Evolutionary conservation across 768 basidiomycete genomes (phyloP).

Genomic region (Hericium rajendrae): DNA sequence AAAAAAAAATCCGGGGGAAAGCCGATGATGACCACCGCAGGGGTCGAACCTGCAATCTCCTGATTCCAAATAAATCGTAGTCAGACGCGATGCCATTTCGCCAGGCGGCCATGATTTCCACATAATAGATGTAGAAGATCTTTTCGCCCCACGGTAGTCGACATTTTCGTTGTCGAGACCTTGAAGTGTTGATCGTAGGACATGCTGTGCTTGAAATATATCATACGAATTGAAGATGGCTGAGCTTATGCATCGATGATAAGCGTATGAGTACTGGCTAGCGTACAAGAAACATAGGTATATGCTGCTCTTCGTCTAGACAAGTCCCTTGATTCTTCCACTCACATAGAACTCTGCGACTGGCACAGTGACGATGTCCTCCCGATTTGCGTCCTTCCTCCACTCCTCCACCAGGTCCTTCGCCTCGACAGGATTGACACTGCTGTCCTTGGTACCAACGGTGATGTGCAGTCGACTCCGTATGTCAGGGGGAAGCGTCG

Average conservation of each 20-base stretch:
- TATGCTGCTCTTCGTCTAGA: too few species aligned
- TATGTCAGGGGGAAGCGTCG: slow-evolving; percentile 35
- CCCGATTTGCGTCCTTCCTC: slow-evolving; percentile 26
- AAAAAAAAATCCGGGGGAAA: too few species aligned
- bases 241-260: too few species aligned
- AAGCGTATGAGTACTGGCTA: too few species aligned
- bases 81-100: slow-evolving; percentile 95
- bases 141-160: too few species aligned
- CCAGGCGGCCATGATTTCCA: too few species aligned
- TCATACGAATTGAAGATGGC: too few species aligned
- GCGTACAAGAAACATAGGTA: too few species aligned
- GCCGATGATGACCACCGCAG: slow-evolving; percentile 88
- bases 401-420: slow-evolving; percentile 51
- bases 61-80: slow-evolving; percentile 57
- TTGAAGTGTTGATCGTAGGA: too few species aligned
- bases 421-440: slow-evolving; percentile 60
- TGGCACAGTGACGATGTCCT: slow-evolving; percentile 20
- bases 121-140: too few species aligned
- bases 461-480: slow-evolving; percentile 69
- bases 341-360: slow-evolving; percentile 19
- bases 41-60: slow-evolving; percentile 92
- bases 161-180: too few species aligned
- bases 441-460: slow-evolving; percentile 55
- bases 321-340: slow-evolving; percentile 24
- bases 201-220: too few species aligned